A percentile compares a stretch with the other conserved stretches of the same genome.
Conservation (phyloP, 179 eudicot genomes). For the Spinacia oleracea region DNA sequence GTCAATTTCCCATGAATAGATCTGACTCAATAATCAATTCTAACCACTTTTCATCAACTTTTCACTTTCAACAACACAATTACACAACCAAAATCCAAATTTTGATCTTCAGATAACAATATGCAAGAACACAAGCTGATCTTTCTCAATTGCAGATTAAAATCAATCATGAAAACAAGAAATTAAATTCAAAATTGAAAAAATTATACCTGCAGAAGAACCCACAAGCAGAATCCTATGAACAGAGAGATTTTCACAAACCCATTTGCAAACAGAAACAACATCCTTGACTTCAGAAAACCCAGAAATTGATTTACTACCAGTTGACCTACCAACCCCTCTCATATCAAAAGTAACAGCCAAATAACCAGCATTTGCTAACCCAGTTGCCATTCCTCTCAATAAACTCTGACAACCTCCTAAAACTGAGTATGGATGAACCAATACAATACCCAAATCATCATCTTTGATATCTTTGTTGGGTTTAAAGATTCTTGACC, state of each 20-base stretch:
- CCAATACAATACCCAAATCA: conserved; percentile 46
- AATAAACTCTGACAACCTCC: conserved; percentile 76
- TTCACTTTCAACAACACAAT: conserved; percentile 5
- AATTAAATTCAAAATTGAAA: not conserved
- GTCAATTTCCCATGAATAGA: conserved; percentile 18
- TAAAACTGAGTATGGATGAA: conserved; percentile 80
- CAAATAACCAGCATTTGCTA: conserved; percentile 45
- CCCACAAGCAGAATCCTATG: conserved; percentile 58
- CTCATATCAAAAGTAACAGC: conserved; percentile 66
- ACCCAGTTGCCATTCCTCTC: conserved; percentile 45
- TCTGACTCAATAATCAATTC: conserved; percentile 11
- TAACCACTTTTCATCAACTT: conserved; percentile 1
- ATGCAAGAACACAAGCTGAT: not conserved
- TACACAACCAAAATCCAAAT: conserved; percentile 7
- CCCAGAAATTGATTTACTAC: conserved; percentile 70
- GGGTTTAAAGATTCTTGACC: conserved; percentile 59
- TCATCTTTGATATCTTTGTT: conserved; percentile 29
- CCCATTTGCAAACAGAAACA: conserved; percentile 66
- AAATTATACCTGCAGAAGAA: conserved; percentile 74
- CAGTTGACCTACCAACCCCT: conserved; percentile 84
- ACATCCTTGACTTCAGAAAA: conserved; percentile 74
- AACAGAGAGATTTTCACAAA: conserved; percentile 34
- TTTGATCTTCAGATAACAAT: not conserved
- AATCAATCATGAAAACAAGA: not conserved
- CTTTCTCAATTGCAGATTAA: not conserved